These are phyloP conservation scores for Microcos paniculata DNA, from an alignment of 345 rosid species.

Conservation along the genomic window DNA sequence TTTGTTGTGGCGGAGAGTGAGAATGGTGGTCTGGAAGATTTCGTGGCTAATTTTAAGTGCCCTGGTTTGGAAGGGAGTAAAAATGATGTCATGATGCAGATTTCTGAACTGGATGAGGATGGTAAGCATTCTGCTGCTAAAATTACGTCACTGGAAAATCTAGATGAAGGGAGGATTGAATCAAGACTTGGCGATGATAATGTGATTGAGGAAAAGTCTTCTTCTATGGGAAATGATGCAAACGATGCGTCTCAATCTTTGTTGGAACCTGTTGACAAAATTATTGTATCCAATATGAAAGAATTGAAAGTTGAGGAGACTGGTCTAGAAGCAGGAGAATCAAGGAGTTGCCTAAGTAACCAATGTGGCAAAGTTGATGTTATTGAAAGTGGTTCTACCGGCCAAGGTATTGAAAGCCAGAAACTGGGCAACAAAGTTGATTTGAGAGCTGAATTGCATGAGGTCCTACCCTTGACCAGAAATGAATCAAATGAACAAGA, in stretches of 20 bases:
- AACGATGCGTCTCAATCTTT: slow-evolving; percentile 4
- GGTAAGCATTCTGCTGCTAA: slow-evolving; percentile 19
- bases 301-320: slow-evolving; percentile 22
- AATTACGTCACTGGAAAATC: slow-evolving; percentile 15
- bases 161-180: slow-evolving; percentile 3
- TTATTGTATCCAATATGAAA: not conserved
- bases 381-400: slow-evolving; percentile 5
- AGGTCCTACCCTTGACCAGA: not conserved
- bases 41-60: slow-evolving; percentile 12
- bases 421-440: slow-evolving; percentile 22
- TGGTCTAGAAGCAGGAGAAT: slow-evolving; percentile 7
- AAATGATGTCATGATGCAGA: slow-evolving; percentile 12
- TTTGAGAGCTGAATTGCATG: slow-evolving; percentile 17
- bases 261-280: not conserved
- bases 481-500: slow-evolving; percentile 6
- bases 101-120: slow-evolving; percentile 18
- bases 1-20: slow-evolving; percentile 2
- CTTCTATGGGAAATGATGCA: not conserved
- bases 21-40: slow-evolving; percentile 13
- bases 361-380: slow-evolving; percentile 8
- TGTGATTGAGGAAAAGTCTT: slow-evolving; percentile 7
- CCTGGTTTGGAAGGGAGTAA: slow-evolving; percentile 13
- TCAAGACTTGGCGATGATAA: not conserved
- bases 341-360: slow-evolving; percentile 4
- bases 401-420: slow-evolving; percentile 13